Conservation (phyloP, 2,329 filamentous ascomycete genomes). For the Exophiala aquamarina region DNA sequence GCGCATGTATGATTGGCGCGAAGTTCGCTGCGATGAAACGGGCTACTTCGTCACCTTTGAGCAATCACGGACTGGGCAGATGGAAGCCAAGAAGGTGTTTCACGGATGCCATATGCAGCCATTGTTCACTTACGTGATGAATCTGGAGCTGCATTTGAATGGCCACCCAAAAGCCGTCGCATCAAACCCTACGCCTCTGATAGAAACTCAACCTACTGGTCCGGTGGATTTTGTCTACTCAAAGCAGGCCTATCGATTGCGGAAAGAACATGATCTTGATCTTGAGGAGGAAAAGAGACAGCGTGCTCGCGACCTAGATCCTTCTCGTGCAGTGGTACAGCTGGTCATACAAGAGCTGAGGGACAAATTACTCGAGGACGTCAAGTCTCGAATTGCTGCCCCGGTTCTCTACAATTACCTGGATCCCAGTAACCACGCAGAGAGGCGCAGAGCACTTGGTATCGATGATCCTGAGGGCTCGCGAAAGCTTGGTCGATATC, state of each 20-base stretch:
- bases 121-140: slow-evolving; percentile 90
- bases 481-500: slow-evolving; percentile 52
- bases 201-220: slow-evolving; percentile 13
- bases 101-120: slow-evolving; percentile 74
- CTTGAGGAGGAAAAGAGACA: slow-evolving; percentile 87
- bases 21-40: slow-evolving; percentile 77
- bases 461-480: slow-evolving; percentile 68
- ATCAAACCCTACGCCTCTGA: slow-evolving; percentile 26
- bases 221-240: slow-evolving; percentile 24
- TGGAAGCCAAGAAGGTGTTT: slow-evolving; percentile 79
- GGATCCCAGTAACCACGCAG: slow-evolving; percentile 74
- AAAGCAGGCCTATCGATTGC: slow-evolving; percentile 46
- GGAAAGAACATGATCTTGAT: slow-evolving; percentile 75
- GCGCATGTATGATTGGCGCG: slow-evolving; percentile 76
- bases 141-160: slow-evolving; percentile 77
- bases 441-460: slow-evolving; percentile 77
- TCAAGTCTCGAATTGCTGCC: slow-evolving; percentile 82
- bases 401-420: slow-evolving; percentile 78
- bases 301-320: slow-evolving; percentile 83
- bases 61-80: slow-evolving; percentile 71
- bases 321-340: slow-evolving; percentile 79
- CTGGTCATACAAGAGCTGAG: slow-evolving; percentile 76
- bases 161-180: slow-evolving; percentile 62
- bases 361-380: slow-evolving; percentile 83
- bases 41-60: slow-evolving; percentile 94